Base-by-base conservation (phyloP, 345 rosid species). In the Sonneratia alba region DNA sequence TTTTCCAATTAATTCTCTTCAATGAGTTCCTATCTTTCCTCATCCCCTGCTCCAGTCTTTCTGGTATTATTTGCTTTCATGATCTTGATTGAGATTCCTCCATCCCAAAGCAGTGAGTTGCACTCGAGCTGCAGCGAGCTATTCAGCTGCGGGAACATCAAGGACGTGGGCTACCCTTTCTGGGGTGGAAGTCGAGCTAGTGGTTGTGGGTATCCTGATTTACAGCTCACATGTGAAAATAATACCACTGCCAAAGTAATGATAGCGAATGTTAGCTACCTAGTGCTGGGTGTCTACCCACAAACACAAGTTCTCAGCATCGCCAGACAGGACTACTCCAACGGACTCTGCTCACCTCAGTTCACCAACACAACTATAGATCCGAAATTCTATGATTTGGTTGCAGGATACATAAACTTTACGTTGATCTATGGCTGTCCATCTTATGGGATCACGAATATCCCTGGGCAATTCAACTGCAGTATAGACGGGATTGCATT, bases 141-240 rank as follows among this genome's bases (percentile, higher is more conserved):
- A 10, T 78, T 40, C 68, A 51, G 70, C 15, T 83, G 86, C 27
- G 76, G 85, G 36, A 61, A 32, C 73, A 49, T 75, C 62, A 27
- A 22, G 22, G n/a, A 4, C 49, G 18, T 80, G 18, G 27, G 64
- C 34, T 83, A 75, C 66, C 83, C 85, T 22, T 79, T 82, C 77
- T 77, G 79, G 79, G 83, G 83, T 3, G 71, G 43, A 11, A 66
- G 67, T 19, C 75, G 81, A 27, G 21, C 72, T 24, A 21, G 32
- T 16, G 43, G 3, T 15, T 83, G 86, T 18, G 82, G 86, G 70
- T 43, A 47, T 66, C 76, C 83, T 0, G 75, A 47, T 27, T 71
- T 78, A 16, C 36, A 72, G 71, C 79, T 80, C 36, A 14, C 16
- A 10, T 83, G 86, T 73, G 61, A 38, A 18, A 32, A 16, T 32